phyloP scores from a whole-genome alignment of 148 eudicot species.

The Rhododendron griersonianum region DNA sequence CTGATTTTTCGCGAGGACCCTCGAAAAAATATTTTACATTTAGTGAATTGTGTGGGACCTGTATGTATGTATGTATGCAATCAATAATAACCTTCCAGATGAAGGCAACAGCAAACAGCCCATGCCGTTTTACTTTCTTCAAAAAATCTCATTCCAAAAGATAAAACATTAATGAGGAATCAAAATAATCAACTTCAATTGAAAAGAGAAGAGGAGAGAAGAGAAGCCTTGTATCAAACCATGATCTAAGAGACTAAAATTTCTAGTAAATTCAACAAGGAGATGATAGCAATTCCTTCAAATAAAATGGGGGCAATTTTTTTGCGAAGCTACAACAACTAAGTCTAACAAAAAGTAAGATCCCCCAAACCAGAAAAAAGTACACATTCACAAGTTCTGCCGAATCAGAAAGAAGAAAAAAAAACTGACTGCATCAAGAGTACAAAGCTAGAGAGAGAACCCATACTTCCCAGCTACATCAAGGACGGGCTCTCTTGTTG shows the following conservation, averaged over 20 bases:
- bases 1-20: no score
- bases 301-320: constrained; percentile 6
- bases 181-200: not conserved
- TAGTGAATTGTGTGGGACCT: no score
- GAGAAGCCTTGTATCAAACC: not conserved
- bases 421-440: not conserved
- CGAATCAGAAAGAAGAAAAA: not conserved
- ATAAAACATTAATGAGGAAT: not conserved
- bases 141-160: not conserved
- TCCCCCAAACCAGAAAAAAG: constrained; percentile 11
- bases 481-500: constrained; percentile 78
- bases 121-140: not conserved
- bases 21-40: no score
- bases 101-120: not conserved
- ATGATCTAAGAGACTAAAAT: not conserved
- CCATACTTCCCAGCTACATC: constrained; percentile 15
- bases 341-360: constrained; percentile 2
- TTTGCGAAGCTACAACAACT: not conserved
- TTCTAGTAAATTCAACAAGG: not conserved
- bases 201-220: not conserved
- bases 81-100: not conserved
- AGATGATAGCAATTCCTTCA: not conserved
- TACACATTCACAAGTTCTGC: constrained; percentile 9
- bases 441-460: not conserved
- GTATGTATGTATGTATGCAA: not conserved